Conservation (phyloP, 2,329 filamentous ascomycete genomes). For the Pseudocercospora crystallina region DNA sequence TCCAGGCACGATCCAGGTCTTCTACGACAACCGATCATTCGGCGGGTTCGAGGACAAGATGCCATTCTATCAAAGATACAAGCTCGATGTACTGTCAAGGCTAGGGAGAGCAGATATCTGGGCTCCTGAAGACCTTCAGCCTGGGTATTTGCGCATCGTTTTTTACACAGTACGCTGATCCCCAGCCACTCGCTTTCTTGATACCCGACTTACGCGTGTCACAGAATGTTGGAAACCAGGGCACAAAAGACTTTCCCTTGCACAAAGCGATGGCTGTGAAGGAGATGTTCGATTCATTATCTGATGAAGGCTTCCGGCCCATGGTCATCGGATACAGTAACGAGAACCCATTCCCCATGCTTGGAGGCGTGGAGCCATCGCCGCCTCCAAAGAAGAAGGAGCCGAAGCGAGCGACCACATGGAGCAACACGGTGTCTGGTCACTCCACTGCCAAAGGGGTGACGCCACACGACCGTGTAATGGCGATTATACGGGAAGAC, state of each 20-base stretch:
- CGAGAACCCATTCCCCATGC: slow-evolving; percentile 37
- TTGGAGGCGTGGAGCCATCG: slow-evolving; percentile 33
- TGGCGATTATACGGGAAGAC: slow-evolving; percentile 35
- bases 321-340: slow-evolving; percentile 34
- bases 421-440: slow-evolving; percentile 28
- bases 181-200: not conserved
- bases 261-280: slow-evolving; percentile 31
- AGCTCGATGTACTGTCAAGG: slow-evolving; percentile 26
- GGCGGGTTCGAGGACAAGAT: slow-evolving; percentile 27
- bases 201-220: not conserved
- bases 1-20: slow-evolving; percentile 33
- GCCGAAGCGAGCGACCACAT: slow-evolving; percentile 29
- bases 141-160: slow-evolving; percentile 31
- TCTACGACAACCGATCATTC: slow-evolving; percentile 34
- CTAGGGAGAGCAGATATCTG: slow-evolving; percentile 26
- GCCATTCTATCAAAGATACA: slow-evolving; percentile 27
- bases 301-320: slow-evolving; percentile 32
- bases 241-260: slow-evolving; percentile 32
- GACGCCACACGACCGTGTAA: slow-evolving; percentile 34
- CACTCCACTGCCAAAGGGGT: slow-evolving; percentile 22
- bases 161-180: slow-evolving; percentile 31
- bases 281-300: slow-evolving; percentile 36
- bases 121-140: slow-evolving; percentile 28
- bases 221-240: slow-evolving; percentile 34
- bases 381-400: slow-evolving; percentile 26